Evolutionary conservation across 208 protist species (phyloP), one percentile per base, ranked within the genome.

Genomic region (Zelonia costaricensis): DNA sequence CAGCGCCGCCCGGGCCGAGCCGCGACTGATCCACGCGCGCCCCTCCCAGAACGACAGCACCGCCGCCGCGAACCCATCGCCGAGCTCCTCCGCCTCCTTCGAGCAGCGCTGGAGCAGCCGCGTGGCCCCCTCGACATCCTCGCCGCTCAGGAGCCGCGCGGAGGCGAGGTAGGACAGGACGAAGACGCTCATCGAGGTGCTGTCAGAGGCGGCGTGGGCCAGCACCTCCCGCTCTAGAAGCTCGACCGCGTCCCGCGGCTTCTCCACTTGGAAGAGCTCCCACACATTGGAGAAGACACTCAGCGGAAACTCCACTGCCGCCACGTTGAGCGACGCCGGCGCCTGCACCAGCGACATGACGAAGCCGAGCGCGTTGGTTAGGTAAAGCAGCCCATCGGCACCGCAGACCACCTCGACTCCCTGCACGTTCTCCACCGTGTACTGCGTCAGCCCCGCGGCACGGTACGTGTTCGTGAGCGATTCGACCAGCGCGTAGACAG

Each of bases 291-390:
- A 43, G n/a, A 63, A 69, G 22, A 55, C 27, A 35, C 51, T 60
- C 20, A 28, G 28, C 9, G 58, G 52, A 7, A 64, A 35, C 1
- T 12, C n/a, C 22, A 60, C 44, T 5, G 61, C 38, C 18, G 23
- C 31, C 47, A 72, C 33, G 3, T 56, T 23, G 5, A 61, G 7
- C 25, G 58, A 39, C 40, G 28, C 33, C 52, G 27, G 59, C 53
- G 49, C 44, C 15, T 60, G 55, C 3, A 74, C 43, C 38, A 72
- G 40, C 0, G 61, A 51, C 57, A 53, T 67, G 25, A 82, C 53
- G 9, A 88, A 55, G 20, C 82, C 75, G 7, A 88, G 62, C 7
- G 43, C 61, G 56, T 84, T 84, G 23, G 82, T 85, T 22, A 88
- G 20, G 59, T 88, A 88, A 22, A 66, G 69, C 44, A 78, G 66